These are phyloP conservation scores for Ceratobasidium sp. DNA, from an alignment of 1,284 basidiomycete genomes.

Conservation along the genomic window DNA sequence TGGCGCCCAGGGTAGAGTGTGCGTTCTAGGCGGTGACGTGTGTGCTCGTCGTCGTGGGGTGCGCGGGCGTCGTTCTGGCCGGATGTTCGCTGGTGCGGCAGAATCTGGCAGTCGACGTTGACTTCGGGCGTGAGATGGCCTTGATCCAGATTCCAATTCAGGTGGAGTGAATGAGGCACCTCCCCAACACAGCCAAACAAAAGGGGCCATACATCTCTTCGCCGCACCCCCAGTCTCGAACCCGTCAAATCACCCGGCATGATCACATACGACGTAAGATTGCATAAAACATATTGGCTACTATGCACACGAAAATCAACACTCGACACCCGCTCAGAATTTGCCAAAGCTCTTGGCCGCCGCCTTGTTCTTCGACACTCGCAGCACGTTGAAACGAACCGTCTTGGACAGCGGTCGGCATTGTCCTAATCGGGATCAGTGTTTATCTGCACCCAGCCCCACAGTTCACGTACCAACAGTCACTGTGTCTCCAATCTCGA, in stretches of 20 bases:
- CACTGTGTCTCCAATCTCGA: constrained; percentile 89
- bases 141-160: constrained; percentile 37
- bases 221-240: constrained; percentile 16
- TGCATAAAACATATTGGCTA: constrained; percentile 38
- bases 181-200: constrained; percentile 29
- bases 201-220: constrained; percentile 18
- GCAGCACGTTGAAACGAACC: constrained; percentile 97
- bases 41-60: constrained; percentile 10
- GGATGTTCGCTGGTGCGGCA: constrained; percentile 4
- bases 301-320: constrained; percentile 25
- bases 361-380: constrained; percentile 90
- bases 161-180: constrained; percentile 34
- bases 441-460: constrained; percentile 13
- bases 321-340: constrained; percentile 66
- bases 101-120: constrained; percentile 38
- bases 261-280: constrained; percentile 36
- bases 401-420: constrained; percentile 99
- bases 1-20: constrained; percentile 60
- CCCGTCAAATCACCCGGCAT: constrained; percentile 7
- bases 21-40: not conserved
- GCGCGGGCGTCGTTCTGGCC: not conserved
- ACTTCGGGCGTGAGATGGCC: constrained; percentile 38
- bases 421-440: constrained; percentile 66
- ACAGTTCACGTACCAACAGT: constrained; percentile 80
- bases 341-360: constrained; percentile 89